A percentile compares a stretch with the other conserved stretches of the same genome.
Evolutionary conservation across 164 flowering plant species (phyloP).

Genomic region (Cinnamomum micranthum): DNA sequence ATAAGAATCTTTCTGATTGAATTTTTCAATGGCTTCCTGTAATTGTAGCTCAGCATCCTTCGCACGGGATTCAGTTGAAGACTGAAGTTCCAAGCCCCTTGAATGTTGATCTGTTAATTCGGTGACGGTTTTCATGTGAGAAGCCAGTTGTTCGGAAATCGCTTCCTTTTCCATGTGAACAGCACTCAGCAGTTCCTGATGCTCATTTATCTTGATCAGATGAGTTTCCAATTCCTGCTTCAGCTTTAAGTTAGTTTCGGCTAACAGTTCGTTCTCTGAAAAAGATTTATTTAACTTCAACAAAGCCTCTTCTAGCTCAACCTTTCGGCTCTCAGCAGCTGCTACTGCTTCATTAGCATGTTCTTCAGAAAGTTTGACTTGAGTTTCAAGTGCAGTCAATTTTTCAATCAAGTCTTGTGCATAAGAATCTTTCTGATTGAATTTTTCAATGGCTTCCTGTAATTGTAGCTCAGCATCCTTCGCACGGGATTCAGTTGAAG

Average conservation of each 20-base stretch:
- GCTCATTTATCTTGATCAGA: slow-evolving; percentile 49
- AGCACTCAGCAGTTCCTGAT: slow-evolving; percentile 48
- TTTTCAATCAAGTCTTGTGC: slow-evolving; percentile 57
- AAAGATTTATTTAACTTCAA: slow-evolving; percentile 39
- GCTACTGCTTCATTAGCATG: slow-evolving; percentile 42
- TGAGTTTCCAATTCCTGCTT: slow-evolving; percentile 22
- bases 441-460: slow-evolving; percentile 41
- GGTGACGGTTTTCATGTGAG: slow-evolving; percentile 43
- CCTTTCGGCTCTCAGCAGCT: slow-evolving; percentile 35
- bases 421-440: slow-evolving; percentile 40
- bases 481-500: slow-evolving; percentile 38
- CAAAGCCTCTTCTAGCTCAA: slow-evolving; percentile 60
- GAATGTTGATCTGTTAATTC: slow-evolving; percentile 64
- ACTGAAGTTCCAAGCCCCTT: slow-evolving; percentile 42
- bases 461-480: slow-evolving; percentile 43
- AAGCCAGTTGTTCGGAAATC: slow-evolving; percentile 43
- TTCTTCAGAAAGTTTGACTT: slow-evolving; percentile 37
- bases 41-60: slow-evolving; percentile 43
- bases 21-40: slow-evolving; percentile 41
- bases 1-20: slow-evolving; percentile 40
- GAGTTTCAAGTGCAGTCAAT: slow-evolving; percentile 38
- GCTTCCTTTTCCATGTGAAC: slow-evolving; percentile 55
- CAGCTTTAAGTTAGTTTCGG: slow-evolving; percentile 64
- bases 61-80: slow-evolving; percentile 38
- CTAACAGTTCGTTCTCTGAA: slow-evolving; percentile 64